Evolutionary conservation across 305 asterid genomes (phyloP), one percentile per base, ranked within the genome.

Genomic region (Fraxinus sp.): DNA sequence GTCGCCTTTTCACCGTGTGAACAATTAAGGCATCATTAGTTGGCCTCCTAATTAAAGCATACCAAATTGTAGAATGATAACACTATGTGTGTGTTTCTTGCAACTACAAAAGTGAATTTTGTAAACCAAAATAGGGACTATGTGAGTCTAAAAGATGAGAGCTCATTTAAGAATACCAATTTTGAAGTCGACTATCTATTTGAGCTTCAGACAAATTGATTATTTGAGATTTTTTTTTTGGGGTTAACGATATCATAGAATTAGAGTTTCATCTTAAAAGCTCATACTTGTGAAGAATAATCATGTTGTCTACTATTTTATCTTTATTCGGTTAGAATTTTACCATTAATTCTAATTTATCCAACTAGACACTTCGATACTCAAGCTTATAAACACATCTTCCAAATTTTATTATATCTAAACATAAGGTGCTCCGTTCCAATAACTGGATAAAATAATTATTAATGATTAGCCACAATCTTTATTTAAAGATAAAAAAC

Each of bases 21-120:
- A 84, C 84, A 68, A 79, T 83, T 49, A 9, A 39, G 26, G 24
- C 83, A 84, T 79, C 78, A 84, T 84, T 75, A 18, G 52, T 46
- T 59, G n/a, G n/a, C n/a, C n/a, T n/a, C n/a, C n/a, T n/a, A n/a
- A n/a, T n/a, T n/a, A n/a, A n/a, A n/a, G 9, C 46, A 26, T 36
- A 59, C 55, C 82, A 35, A 83, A 35, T 2, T 78, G 0, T 35
- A 83, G 78, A 39, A 78, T 1, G 49, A 41, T 10, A 44, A 44
- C 5, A 44, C 46, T n/a, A n/a, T 39, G 9, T 39, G 13, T 0
- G 3, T 39, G 3, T 39, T 8, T 39, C 0, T 2, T 7, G 8
- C 46, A 39, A 0, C 2, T 39, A 7, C 3, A 36, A 36, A 36
- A 36, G 8, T 36, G 8, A 36, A 36, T 36, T 36, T 36, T 36